These are phyloP conservation scores for Ascosphaera apis DNA, from an alignment of 2,329 filamentous ascomycete species.

Conservation along the genomic window DNA sequence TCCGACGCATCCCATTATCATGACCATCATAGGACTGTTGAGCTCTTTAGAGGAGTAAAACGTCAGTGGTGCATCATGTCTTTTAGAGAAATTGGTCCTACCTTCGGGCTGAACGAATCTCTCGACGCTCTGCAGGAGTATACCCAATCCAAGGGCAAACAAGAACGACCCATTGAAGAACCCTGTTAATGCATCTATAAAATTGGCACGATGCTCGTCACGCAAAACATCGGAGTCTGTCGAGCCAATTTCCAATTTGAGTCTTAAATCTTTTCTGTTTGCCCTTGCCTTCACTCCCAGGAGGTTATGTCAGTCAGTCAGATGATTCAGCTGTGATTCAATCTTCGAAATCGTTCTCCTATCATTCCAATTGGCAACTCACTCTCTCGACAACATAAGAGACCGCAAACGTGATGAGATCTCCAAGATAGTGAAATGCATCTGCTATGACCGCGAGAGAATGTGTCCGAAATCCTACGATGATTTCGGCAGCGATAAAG, in stretches of 20 bases:
- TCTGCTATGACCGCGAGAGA: constrained; percentile 54
- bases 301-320: constrained; percentile 47
- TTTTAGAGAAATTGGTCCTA: constrained; percentile 12
- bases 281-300: constrained; percentile 35
- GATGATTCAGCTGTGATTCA: constrained; percentile 39
- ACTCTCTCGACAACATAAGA: constrained; percentile 5
- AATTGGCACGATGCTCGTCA: constrained; percentile 53
- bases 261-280: constrained; percentile 15
- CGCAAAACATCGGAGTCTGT: constrained; percentile 38
- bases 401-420: constrained; percentile 4
- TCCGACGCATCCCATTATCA: constrained; percentile 47
- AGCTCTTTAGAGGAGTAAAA: constrained; percentile 28
- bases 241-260: constrained; percentile 32
- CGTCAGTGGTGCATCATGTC: constrained; percentile 7
- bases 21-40: constrained; percentile 39
- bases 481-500: constrained; percentile 4
- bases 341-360: too few species aligned
- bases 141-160: constrained; percentile 46
- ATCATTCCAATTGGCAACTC: too few species aligned
- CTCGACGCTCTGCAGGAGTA: constrained; percentile 50
- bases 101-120: constrained; percentile 37
- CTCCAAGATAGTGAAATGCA: constrained; percentile 50
- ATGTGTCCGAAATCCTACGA: constrained; percentile 44
- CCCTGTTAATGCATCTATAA: constrained; percentile 33
- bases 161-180: constrained; percentile 67